Percentiles rank a stretch among this genome's conserved stretches.
Evolutionary conservation across 805 yeast species (phyloP).

Genomic region (Lipomyces yamadae): DNA sequence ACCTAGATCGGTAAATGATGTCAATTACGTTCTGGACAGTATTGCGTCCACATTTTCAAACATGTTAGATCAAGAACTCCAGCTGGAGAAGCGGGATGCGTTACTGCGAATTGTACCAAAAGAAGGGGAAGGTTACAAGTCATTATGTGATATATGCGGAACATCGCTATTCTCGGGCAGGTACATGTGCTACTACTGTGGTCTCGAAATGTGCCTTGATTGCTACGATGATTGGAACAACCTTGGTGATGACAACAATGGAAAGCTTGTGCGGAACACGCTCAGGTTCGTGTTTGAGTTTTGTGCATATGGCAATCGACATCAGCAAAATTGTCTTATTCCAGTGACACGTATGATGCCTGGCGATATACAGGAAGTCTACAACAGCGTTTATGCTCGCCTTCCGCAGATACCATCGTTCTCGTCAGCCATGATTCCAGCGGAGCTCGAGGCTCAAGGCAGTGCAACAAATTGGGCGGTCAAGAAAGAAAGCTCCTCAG

Average conservation of each 20-base stretch:
- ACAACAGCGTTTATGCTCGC: constrained; percentile 12
- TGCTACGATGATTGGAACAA: constrained; percentile 31
- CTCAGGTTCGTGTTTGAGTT: constrained; percentile 31
- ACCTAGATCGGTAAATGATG: constrained; percentile 17
- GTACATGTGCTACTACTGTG: constrained; percentile 35
- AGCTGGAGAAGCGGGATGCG: constrained; percentile 15
- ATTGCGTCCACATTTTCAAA: constrained; percentile 14
- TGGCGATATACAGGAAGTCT: constrained; percentile 20
- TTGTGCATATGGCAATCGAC: constrained; percentile 35
- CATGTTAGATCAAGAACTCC: constrained; percentile 22
- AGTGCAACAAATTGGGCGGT: constrained; percentile 1
- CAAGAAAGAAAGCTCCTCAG: background rate
- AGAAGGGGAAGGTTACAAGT: constrained; percentile 31
- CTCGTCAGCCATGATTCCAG: background rate
- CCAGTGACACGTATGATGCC: constrained; percentile 29
- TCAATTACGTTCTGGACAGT: constrained; percentile 23
- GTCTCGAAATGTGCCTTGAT: constrained; percentile 35
- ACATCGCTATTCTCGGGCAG: constrained; percentile 32
- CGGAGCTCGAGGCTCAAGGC: background rate
- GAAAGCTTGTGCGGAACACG: constrained; percentile 28
- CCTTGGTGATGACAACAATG: constrained; percentile 20
- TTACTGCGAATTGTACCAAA: constrained; percentile 29
- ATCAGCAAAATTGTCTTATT: constrained; percentile 18
- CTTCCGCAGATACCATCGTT: background rate
- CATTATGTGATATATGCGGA: constrained; percentile 36